Conservation (phyloP, 371 early-diverging fungal genomes). For the Apophysomyces elegans region DNA sequence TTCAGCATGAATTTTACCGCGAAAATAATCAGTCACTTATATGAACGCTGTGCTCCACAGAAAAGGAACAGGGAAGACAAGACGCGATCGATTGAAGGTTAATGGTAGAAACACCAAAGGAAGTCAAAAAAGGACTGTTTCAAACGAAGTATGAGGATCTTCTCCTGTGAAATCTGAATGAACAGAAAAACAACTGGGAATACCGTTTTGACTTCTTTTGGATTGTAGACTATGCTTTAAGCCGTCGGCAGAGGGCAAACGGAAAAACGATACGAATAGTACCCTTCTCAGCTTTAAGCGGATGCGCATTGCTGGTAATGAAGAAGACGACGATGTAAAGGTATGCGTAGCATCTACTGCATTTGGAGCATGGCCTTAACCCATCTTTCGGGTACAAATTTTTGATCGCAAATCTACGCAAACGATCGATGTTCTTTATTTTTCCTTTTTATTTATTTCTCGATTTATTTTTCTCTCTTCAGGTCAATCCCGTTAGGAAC, state of each 20-base stretch:
- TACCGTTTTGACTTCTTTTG: neutral
- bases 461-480: neutral
- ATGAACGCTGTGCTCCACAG: no score
- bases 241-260: neutral
- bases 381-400: no score
- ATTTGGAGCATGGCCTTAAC: neutral
- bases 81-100: neutral
- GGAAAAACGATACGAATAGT: neutral
- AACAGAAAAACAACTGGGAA: neutral
- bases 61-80: neutral
- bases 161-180: neutral
- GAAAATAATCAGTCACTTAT: no score
- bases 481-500: neutral
- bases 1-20: no score
- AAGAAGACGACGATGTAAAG: neutral
- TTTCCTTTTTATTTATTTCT: neutral
- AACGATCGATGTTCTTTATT: no score
- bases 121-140: neutral
- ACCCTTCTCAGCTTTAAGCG: neutral
- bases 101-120: slow-evolving; percentile 7
- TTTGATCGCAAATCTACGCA: no score
- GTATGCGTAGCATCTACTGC: neutral
- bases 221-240: slow-evolving; percentile 7
- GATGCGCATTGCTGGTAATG: neutral
- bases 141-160: slow-evolving; percentile 1